Conservation (phyloP, 2,329 filamentous ascomycete species). For the Penicillium sp. region DNA sequence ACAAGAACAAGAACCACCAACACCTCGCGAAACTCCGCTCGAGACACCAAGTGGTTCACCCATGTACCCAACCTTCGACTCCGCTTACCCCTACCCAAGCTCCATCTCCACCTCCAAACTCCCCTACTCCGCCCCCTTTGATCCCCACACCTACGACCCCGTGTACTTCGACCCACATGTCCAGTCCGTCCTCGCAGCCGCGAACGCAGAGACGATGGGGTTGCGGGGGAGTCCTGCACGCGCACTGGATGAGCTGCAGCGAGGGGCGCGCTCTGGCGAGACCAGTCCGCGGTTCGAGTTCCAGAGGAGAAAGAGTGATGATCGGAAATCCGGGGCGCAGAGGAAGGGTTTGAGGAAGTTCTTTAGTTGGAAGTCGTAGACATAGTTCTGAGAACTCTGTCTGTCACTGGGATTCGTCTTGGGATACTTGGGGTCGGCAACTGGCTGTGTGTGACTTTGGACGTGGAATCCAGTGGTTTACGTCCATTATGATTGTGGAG, state of each 20-base stretch:
- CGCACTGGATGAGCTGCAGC: constrained; percentile 22
- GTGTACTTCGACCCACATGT: constrained; percentile 24
- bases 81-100: background rate
- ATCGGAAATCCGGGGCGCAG: constrained; percentile 12
- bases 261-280: background rate
- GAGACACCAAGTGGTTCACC: constrained; percentile 4
- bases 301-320: constrained; percentile 5
- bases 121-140: background rate
- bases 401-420: background rate
- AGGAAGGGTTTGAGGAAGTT: constrained; percentile 20
- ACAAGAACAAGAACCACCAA: background rate
- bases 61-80: background rate
- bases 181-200: constrained; percentile 25
- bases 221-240: constrained; percentile 18
- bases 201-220: constrained; percentile 25
- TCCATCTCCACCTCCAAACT: background rate
- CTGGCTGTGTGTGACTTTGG: background rate
- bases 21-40: background rate
- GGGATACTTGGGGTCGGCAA: background rate
- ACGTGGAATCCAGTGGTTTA: background rate
- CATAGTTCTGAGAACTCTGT: background rate
- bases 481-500: background rate
- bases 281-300: constrained; percentile 3
- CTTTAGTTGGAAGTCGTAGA: constrained; percentile 23
- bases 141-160: constrained; percentile 17